Conservation (phyloP, 75 land plant species). For the Adiantum capillusveneris region DNA sequence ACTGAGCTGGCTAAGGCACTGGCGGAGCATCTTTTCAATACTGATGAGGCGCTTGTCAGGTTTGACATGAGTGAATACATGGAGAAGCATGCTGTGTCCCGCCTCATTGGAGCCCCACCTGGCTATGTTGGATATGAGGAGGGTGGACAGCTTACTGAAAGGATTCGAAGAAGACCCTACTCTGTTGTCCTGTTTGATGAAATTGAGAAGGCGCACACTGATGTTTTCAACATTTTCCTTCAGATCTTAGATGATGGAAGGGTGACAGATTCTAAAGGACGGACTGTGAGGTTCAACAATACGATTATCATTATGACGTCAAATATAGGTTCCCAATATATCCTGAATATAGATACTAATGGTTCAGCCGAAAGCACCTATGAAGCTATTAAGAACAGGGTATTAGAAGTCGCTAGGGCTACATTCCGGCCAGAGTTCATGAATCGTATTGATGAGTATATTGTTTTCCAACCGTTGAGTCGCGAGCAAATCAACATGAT, state of each 20-base stretch:
- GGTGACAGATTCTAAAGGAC: slow-evolving; percentile 65
- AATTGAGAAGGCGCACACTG: slow-evolving; percentile 92
- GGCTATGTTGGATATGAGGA: slow-evolving; percentile 98
- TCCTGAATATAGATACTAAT: slow-evolving; percentile 26
- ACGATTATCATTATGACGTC: slow-evolving; percentile 71
- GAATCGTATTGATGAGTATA: slow-evolving; percentile 65
- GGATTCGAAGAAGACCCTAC: slow-evolving; percentile 85
- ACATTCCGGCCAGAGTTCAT: slow-evolving; percentile 64
- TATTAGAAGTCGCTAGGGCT: slow-evolving; percentile 47
- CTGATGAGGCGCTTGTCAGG: slow-evolving; percentile 77
- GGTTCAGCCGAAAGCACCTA: slow-evolving; percentile 20
- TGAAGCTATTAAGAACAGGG: slow-evolving; percentile 44
- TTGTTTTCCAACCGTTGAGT: slow-evolving; percentile 51
- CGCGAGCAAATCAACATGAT: slow-evolving; percentile 58
- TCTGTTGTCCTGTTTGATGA: slow-evolving; percentile 95
- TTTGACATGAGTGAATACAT: slow-evolving; percentile 94
- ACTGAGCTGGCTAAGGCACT: slow-evolving; percentile 86
- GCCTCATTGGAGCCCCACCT: slow-evolving; percentile 89
- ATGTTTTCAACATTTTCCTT: slow-evolving; percentile 87
- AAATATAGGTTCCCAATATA: slow-evolving; percentile 61
- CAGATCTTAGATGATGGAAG: slow-evolving; percentile 85
- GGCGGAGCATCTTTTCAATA: slow-evolving; percentile 71
- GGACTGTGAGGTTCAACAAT: slow-evolving; percentile 61
- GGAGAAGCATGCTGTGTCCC: slow-evolving; percentile 86
- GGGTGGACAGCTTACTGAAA: slow-evolving; percentile 93